Percentiles rank a stretch among this genome's conserved stretches.
Conservation (phyloP, 2,329 filamentous ascomycete species). For the Cladophialophora immunda region DNA sequence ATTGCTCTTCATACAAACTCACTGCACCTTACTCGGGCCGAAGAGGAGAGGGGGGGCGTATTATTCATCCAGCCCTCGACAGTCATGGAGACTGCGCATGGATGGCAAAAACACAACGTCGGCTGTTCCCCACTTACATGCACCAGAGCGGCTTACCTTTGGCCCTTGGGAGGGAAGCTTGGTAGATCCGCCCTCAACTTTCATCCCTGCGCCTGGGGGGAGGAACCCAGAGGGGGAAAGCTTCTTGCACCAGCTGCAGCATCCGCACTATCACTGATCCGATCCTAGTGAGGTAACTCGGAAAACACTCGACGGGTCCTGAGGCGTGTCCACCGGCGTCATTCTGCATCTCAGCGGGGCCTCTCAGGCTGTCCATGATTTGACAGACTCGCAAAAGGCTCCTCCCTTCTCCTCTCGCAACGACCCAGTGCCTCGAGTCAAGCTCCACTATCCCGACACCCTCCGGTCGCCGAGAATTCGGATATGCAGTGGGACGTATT, state of each 20-base stretch:
- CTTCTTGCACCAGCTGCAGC: not conserved
- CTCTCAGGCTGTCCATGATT: not conserved
- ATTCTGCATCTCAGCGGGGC: not conserved
- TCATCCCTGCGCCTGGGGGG: not conserved
- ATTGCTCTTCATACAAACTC: not conserved
- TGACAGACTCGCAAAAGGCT: not conserved
- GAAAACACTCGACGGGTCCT: not conserved
- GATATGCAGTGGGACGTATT: slow-evolving; percentile 15
- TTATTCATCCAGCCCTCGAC: slow-evolving; percentile 22
- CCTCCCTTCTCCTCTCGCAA: not conserved
- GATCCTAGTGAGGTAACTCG: not conserved
- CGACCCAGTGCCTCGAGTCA: not conserved
- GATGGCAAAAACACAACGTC: not conserved
- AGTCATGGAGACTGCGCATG: not conserved
- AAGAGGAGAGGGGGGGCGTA: slow-evolving; percentile 10
- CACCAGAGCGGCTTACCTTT: slow-evolving; percentile 12
- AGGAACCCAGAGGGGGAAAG: not conserved
- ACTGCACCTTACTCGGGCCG: not conserved
- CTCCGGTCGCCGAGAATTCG: slow-evolving; percentile 22
- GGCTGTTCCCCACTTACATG: not conserved
- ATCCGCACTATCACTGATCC: not conserved
- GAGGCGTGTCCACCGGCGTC: not conserved
- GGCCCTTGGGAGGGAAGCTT: not conserved
- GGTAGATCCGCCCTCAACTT: slow-evolving; percentile 7
- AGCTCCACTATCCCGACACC: slow-evolving; percentile 13